Percentiles rank a stretch among this genome's conserved stretches.
These are phyloP conservation scores for Sungouiella thailandica DNA, from an alignment of 805 yeast species.

Conservation along the genomic window DNA sequence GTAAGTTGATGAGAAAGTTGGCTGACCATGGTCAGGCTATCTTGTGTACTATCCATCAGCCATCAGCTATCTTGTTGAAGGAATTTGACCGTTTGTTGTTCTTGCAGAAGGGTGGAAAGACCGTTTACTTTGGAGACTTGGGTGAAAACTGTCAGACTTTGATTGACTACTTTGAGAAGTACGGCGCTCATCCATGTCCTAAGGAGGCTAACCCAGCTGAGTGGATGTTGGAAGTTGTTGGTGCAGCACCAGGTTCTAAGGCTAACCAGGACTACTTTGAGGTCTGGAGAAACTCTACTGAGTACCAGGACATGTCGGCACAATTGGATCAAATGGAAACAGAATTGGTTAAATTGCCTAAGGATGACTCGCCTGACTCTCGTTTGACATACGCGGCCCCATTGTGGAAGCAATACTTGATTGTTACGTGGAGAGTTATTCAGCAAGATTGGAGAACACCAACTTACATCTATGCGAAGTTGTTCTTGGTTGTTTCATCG, in stretches of 20 bases:
- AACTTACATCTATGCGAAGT: conserved; percentile 16
- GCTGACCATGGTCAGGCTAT: conserved; percentile 40
- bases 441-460: conserved; percentile 35
- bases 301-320: conserved; percentile 9
- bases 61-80: conserved; percentile 72
- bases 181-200: conserved; percentile 68
- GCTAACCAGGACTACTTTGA: conserved; percentile 58
- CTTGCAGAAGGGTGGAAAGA: conserved; percentile 65
- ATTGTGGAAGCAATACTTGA: conserved; percentile 14
- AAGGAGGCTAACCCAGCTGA: conserved; percentile 71
- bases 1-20: conserved; percentile 36
- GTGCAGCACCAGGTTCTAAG: conserved; percentile 74
- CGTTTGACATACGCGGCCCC: conserved; percentile 10
- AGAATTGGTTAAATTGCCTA: conserved; percentile 18
- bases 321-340: conserved; percentile 17
- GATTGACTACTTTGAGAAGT: conserved; percentile 59
- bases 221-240: conserved; percentile 52
- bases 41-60: conserved; percentile 71
- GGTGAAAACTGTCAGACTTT: conserved; percentile 50
- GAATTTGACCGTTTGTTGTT: conserved; percentile 75
- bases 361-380: conserved; percentile 18
- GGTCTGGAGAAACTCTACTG: conserved; percentile 44
- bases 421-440: conserved; percentile 29
- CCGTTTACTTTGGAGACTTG: conserved; percentile 71
- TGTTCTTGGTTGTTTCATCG: conserved; percentile 9